Base-by-base conservation (phyloP, 164 flowering plant species). In the Magnolia officinalis region DNA sequence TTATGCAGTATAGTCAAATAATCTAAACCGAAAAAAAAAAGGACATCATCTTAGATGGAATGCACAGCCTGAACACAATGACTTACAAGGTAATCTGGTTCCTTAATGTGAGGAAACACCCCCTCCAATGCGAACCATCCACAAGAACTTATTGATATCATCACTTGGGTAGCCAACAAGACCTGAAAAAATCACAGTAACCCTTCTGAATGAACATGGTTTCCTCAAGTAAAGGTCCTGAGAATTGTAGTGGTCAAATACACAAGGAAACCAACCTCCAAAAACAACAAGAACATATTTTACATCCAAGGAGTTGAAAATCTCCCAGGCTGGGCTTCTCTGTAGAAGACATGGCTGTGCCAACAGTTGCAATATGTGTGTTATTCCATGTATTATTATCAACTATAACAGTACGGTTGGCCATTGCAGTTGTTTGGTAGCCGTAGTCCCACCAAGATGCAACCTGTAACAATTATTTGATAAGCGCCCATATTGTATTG, bases 401-500 rank as follows among this genome's bases (percentile, higher is more conserved):
- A 80, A 96, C 99, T 78, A 96, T 91, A 45, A 94, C 99, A 59
- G 98, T 94, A 20, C 99, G 92, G 79, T 96, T 96, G 45, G 98
- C 99, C 98, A 96, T 96, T 10, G 99, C 99, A 73, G 99, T 94
- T 72, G 98, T 96, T 85, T 96, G 99, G 79, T 96, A 96, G 70
- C 99, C 99, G 80, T 96, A 94, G 76, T 94, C 99, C 99, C 99
- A 96, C 99, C 99, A 94, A 64, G 98, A 94, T 71, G 98, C 98
- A 87, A 96, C 98, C 99, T 96, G 86, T 80, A 87, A 80, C 49
- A 63, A 73, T 23, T 8, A n/a, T 51, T 63, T n/a, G 24, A n/a
- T 37, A 21, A 21, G 10, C 11, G 11, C 13, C 16, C 11, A 66
- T 24, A 21, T 66, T 24, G 21, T 8, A 23, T 14, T 23, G 21